These are phyloP conservation scores for Sparassis latifolia DNA, from an alignment of 1,284 basidiomycete genomes.

Conservation along the genomic window DNA sequence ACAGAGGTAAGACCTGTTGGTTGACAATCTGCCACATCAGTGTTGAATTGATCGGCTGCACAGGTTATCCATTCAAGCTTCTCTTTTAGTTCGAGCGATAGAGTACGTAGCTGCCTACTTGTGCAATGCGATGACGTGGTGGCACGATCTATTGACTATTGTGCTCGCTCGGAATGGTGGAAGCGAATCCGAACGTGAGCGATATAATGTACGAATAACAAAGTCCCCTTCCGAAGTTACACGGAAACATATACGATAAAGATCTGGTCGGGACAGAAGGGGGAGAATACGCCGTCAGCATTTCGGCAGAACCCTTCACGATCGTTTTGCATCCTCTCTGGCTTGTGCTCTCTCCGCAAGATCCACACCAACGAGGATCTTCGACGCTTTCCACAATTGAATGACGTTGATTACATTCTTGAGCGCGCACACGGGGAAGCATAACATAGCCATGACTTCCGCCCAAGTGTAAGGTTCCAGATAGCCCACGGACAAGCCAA, in stretches of 20 bases:
- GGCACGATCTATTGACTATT: no score
- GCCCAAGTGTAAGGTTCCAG: constrained; percentile 68
- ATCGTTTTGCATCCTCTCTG: constrained; percentile 34
- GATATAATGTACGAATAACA: no score
- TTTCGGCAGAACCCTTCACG: no score
- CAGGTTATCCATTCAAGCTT: constrained; percentile 77
- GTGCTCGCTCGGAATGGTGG: no score
- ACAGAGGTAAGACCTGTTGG: constrained; percentile 49
- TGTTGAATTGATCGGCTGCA: constrained; percentile 1
- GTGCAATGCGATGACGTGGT: no score
- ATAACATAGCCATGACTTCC: constrained; percentile 62
- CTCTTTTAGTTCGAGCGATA: constrained; percentile 33
- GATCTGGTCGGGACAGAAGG: no score
- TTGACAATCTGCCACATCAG: constrained; percentile 3
- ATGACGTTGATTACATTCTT: constrained; percentile 97
- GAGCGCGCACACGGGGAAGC: constrained; percentile 66
- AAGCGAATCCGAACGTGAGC: no score
- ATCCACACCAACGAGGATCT: constrained; percentile 89
- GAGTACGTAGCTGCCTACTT: no score
- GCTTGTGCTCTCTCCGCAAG: constrained; percentile 75
- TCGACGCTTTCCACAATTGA: constrained; percentile 98
- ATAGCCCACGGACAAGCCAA: constrained; percentile 35
- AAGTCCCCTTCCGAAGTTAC: no score
- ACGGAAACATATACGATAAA: no score
- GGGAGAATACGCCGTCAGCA: no score